phyloP scores from a whole-genome alignment of 768 basidiomycete genomes.

The Trametes sanguinea region DNA sequence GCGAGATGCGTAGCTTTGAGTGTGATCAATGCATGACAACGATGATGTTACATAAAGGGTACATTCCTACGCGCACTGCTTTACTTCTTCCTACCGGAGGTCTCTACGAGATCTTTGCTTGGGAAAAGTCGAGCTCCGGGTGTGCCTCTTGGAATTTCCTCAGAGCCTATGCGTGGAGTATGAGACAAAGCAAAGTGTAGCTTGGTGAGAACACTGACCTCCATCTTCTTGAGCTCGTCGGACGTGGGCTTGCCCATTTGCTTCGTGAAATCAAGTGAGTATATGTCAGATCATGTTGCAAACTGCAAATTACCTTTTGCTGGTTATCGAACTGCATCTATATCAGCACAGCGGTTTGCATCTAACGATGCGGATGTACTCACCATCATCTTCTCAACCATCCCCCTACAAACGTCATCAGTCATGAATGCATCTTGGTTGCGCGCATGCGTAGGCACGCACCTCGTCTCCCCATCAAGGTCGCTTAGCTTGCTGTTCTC shows the following conservation, averaged over 20 bases:
- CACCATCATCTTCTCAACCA: conserved; percentile 99
- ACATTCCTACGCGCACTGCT: background rate
- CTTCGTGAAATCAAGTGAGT: conserved; percentile 41
- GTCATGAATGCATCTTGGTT: too few species aligned
- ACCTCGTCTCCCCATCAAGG: conserved; percentile 94
- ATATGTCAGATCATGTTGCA: background rate
- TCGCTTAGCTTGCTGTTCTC: conserved; percentile 95
- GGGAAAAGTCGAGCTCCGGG: conserved; percentile 93
- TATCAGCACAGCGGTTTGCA: background rate
- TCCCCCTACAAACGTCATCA: conserved; percentile 54
- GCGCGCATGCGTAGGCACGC: conserved; percentile 17
- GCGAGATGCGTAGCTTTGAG: too few species aligned
- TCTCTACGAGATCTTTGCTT: conserved; percentile 78
- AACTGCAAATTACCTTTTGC: conserved; percentile 52
- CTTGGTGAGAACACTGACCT: conserved; percentile 47
- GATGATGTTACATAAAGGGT: background rate
- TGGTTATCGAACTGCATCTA: conserved; percentile 69
- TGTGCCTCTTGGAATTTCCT: conserved; percentile 88
- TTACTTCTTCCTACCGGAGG: background rate
- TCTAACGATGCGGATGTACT: conserved; percentile 31
- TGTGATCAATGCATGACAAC: too few species aligned
- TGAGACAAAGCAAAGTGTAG: background rate
- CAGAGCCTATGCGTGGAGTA: conserved; percentile 56
- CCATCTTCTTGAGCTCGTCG: conserved; percentile 91
- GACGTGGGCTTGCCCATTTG: conserved; percentile 97